Conservation (phyloP, 345 rosid genomes). For the Pseudoturritis turrita region DNA sequence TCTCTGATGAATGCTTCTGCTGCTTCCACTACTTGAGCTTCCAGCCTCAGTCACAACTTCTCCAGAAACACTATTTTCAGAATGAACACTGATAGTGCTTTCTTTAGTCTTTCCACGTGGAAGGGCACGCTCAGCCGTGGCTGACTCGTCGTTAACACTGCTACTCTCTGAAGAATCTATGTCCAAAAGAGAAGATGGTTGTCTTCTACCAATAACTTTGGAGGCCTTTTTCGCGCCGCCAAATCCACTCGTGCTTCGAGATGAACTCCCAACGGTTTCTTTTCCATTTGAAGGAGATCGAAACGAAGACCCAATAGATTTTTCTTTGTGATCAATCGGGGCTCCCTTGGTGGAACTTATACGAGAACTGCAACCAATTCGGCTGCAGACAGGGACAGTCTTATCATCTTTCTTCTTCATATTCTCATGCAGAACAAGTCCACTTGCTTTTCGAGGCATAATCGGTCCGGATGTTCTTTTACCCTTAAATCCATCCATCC, state of each 20-base stretch:
- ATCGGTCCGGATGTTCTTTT: conserved; percentile 41
- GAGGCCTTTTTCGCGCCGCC: conserved; percentile 31
- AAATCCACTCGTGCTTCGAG: conserved; percentile 24
- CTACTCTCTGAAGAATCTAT: conserved; percentile 71
- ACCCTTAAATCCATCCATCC: conserved; percentile 77
- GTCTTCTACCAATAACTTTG: conserved; percentile 27
- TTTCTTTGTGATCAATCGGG: conserved; percentile 43
- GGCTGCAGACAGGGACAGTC: conserved; percentile 53
- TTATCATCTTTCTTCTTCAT: conserved; percentile 54
- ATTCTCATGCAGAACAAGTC: conserved; percentile 54
- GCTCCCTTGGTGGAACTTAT: conserved; percentile 40
- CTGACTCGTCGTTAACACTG: conserved; percentile 47
- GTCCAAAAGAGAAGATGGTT: conserved; percentile 46
- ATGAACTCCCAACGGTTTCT: conserved; percentile 64
- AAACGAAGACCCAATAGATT: conserved; percentile 31
- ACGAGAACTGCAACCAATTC: conserved; percentile 63
- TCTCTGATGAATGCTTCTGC: conserved; percentile 35
- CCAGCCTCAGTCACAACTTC: conserved; percentile 23
- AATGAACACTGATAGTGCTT: neutral
- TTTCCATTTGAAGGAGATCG: conserved; percentile 37
- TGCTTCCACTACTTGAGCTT: conserved; percentile 39
- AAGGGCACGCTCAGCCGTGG: conserved; percentile 13
- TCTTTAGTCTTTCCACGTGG: conserved; percentile 48
- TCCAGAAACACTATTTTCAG: conserved; percentile 7
- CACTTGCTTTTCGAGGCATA: conserved; percentile 45